These are phyloP conservation scores for Laguncularia racemosa DNA, from an alignment of 345 rosid genomes.

Conservation along the genomic window DNA sequence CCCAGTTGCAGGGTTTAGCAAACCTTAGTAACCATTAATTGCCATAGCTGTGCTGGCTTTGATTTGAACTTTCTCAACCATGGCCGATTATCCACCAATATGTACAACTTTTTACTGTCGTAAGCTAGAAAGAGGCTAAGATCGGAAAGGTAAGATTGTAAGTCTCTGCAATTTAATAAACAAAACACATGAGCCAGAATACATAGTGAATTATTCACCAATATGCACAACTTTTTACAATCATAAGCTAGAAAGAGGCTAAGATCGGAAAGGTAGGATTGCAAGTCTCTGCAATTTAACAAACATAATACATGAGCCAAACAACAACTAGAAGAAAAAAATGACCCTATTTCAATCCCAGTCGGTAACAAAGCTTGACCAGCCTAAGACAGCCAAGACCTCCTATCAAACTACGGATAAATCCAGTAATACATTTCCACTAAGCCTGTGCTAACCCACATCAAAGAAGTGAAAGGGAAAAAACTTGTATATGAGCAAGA, in stretches of 20 bases:
- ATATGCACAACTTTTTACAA: slow-evolving; percentile 66
- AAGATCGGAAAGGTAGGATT: slow-evolving; percentile 92
- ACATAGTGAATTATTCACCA: slow-evolving; percentile 97
- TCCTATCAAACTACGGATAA: no score
- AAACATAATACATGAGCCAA: neutral
- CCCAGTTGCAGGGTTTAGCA: slow-evolving; percentile 2
- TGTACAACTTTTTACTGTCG: slow-evolving; percentile 72
- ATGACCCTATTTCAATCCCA: no score
- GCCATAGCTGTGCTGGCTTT: slow-evolving; percentile 81
- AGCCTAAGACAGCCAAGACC: no score
- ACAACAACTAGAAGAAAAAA: no score
- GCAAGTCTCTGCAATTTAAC: slow-evolving; percentile 76
- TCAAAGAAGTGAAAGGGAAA: no score
- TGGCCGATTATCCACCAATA: slow-evolving; percentile 92
- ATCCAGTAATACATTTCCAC: no score
- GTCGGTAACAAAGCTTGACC: no score
- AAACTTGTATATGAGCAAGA: no score
- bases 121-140: slow-evolving; percentile 67
- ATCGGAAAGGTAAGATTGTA: slow-evolving; percentile 95
- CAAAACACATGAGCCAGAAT: no score
- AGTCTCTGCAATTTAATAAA: slow-evolving; percentile 58
- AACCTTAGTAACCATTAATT: slow-evolving; percentile 98
- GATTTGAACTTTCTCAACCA: slow-evolving; percentile 65
- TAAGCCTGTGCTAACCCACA: no score
- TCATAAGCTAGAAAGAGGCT: slow-evolving; percentile 67